Percentiles rank a stretch among this genome's conserved stretches.
Evolutionary conservation across 179 eudicot genomes (phyloP).

Genomic region (Beta lomatogona): DNA sequence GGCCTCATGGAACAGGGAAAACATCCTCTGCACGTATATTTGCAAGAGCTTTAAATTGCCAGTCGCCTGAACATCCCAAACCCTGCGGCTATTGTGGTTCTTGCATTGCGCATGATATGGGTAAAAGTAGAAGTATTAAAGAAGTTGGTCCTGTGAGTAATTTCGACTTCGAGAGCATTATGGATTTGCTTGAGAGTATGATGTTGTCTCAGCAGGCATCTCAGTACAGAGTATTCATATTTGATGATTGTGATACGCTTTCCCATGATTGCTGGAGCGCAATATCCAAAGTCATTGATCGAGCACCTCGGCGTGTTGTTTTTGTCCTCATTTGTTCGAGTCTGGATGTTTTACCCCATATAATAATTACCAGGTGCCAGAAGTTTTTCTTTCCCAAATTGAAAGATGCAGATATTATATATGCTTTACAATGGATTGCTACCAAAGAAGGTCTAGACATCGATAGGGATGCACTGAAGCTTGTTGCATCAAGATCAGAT

Average conservation of each 20-base stretch:
- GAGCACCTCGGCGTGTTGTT: constrained; percentile 80
- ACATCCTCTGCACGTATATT: constrained; percentile 86
- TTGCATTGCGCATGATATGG: constrained; percentile 73
- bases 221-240: constrained; percentile 61
- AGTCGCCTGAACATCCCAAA: constrained; percentile 65
- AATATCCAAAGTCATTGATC: constrained; percentile 75
- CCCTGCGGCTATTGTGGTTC: constrained; percentile 84
- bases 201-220: constrained; percentile 52
- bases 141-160: constrained; percentile 76
- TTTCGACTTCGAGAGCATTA: constrained; percentile 62
- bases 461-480: constrained; percentile 79
- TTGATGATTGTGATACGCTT: constrained; percentile 82
- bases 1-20: constrained; percentile 96
- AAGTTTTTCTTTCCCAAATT: constrained; percentile 86
- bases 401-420: constrained; percentile 82
- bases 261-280: constrained; percentile 79
- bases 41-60: constrained; percentile 86
- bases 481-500: constrained; percentile 89
- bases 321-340: constrained; percentile 79
- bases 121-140: constrained; percentile 64
- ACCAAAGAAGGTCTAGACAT: constrained; percentile 79
- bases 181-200: constrained; percentile 66
- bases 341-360: constrained; percentile 82
- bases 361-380: constrained; percentile 85
- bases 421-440: constrained; percentile 75